phyloP scores from a whole-genome alignment of 257 asterid species.

The Gynochthodes officinalis region DNA sequence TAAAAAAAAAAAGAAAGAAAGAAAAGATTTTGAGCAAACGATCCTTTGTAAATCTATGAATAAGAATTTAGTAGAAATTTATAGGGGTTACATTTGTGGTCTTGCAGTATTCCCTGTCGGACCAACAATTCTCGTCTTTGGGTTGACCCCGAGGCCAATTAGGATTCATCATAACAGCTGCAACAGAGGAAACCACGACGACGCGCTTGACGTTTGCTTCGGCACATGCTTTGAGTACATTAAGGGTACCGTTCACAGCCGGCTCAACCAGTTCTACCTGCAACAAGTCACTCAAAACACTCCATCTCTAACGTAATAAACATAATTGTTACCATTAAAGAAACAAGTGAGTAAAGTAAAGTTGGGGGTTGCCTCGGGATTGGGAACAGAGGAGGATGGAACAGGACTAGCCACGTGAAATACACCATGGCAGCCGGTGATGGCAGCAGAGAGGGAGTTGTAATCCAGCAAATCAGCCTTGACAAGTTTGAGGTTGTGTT shows the following conservation, averaged over 20 bases:
- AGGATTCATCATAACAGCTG: slow-evolving; percentile 58
- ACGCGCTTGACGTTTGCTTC: slow-evolving; percentile 55
- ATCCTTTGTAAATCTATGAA: background rate
- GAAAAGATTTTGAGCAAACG: too few species aligned
- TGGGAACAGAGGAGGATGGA: slow-evolving; percentile 55
- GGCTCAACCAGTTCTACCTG: slow-evolving; percentile 82
- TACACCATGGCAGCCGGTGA: slow-evolving; percentile 67
- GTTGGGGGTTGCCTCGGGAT: slow-evolving; percentile 54
- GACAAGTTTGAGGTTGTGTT: slow-evolving; percentile 49
- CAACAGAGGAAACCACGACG: slow-evolving; percentile 64
- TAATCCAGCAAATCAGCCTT: slow-evolving; percentile 75
- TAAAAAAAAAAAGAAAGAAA: too few species aligned
- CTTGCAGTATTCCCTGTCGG: slow-evolving; percentile 74
- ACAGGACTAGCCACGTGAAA: slow-evolving; percentile 85
- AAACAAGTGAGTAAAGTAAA: background rate
- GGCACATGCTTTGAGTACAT: slow-evolving; percentile 75
- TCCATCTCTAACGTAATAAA: background rate
- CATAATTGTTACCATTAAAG: too few species aligned
- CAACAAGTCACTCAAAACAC: slow-evolving; percentile 19
- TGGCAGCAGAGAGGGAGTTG: slow-evolving; percentile 55
- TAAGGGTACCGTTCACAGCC: slow-evolving; percentile 65
- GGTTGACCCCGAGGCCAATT: slow-evolving; percentile 53
- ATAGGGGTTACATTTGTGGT: slow-evolving; percentile 42
- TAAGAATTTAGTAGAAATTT: background rate
- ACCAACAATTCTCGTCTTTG: slow-evolving; percentile 78